Evolutionary conservation across 345 rosid species (phyloP).

Genomic region (Citrus australasica): DNA sequence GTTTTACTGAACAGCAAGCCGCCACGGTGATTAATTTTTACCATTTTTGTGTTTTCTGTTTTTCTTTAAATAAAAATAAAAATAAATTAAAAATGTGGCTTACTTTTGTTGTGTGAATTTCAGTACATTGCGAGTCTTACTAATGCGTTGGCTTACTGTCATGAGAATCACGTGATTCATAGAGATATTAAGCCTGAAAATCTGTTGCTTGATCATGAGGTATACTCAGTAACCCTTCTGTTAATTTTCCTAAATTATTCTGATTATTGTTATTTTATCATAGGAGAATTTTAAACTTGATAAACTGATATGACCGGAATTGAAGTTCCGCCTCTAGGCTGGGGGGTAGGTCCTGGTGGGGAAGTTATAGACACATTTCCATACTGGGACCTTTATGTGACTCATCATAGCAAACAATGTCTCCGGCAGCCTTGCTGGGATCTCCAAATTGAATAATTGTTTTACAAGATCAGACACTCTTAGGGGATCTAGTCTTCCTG

Average conservation of each 20-base stretch:
- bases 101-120: conserved; percentile 7
- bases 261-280: background rate
- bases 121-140: conserved; percentile 92
- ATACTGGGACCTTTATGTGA: no score
- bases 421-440: no score
- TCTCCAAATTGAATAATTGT: no score
- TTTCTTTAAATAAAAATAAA: background rate
- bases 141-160: conserved; percentile 86
- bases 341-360: no score
- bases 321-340: no score
- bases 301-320: no score
- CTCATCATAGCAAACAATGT: no score
- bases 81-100: background rate
- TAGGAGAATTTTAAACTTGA: background rate
- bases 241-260: background rate
- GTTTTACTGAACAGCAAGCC: conserved; percentile 63
- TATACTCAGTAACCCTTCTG: conserved; percentile 12
- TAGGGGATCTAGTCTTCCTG: no score
- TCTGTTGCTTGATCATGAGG: conserved; percentile 94
- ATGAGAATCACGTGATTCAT: conserved; percentile 87
- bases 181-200: conserved; percentile 98
- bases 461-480: no score
- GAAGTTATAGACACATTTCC: no score
- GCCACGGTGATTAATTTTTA: conserved; percentile 56
- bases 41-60: background rate